Percentiles rank a stretch among this genome's conserved stretches.
These are phyloP conservation scores for Talaromyces sp. DNA, from an alignment of 2,329 filamentous ascomycete species.

Conservation along the genomic window DNA sequence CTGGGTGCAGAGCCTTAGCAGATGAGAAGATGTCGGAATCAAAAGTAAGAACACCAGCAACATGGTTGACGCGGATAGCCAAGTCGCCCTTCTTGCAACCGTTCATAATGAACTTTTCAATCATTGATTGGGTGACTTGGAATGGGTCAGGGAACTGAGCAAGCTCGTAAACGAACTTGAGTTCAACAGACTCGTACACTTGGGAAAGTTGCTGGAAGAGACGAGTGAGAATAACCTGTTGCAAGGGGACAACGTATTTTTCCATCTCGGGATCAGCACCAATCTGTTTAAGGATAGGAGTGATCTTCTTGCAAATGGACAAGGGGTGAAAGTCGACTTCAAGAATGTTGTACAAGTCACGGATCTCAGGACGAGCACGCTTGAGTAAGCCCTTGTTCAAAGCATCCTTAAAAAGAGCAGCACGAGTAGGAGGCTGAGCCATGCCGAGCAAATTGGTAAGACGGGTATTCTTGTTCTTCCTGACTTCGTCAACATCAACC, in stretches of 20 bases:
- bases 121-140: constrained; percentile 82
- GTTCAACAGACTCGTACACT: constrained; percentile 96
- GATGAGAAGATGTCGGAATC: constrained; percentile 98
- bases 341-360: constrained; percentile 95
- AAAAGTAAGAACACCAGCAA: constrained; percentile 90
- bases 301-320: constrained; percentile 98
- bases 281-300: constrained; percentile 90
- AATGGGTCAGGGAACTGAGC: constrained; percentile 96
- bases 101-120: constrained; percentile 99
- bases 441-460: constrained; percentile 95
- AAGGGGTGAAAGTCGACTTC: constrained; percentile 99
- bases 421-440: constrained; percentile 81
- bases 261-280: constrained; percentile 93
- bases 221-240: constrained; percentile 96
- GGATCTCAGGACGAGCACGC: constrained; percentile 88
- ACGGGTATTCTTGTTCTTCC: constrained; percentile 98
- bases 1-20: constrained; percentile 82
- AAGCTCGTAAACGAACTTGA: constrained; percentile 87
- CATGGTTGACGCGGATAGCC: constrained; percentile 92
- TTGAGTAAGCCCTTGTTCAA: constrained; percentile 91
- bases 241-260: constrained; percentile 90
- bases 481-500: constrained; percentile 92
- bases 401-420: constrained; percentile 90
- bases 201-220: constrained; percentile 99
- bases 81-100: constrained; percentile 99